These are phyloP conservation scores for Solanum sejunctum DNA, from an alignment of 257 asterid genomes.

Conservation along the genomic window DNA sequence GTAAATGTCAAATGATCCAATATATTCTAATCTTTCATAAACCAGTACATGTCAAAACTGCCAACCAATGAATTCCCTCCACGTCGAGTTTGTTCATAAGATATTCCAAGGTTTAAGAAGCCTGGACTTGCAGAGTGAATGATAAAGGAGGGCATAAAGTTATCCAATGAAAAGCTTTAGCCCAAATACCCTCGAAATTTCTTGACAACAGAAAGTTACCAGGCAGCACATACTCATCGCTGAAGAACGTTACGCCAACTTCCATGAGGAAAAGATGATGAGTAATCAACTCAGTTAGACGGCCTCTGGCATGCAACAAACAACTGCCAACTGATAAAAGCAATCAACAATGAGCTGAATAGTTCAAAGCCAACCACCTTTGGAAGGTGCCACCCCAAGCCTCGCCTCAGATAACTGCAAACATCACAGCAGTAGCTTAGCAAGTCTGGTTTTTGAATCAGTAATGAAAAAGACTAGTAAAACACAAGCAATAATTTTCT, in stretches of 20 bases:
- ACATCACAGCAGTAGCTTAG: not conserved
- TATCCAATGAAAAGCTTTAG: not conserved
- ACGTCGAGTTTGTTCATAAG: not conserved
- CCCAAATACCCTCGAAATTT: not conserved
- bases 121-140: not conserved
- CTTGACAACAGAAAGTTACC: not conserved
- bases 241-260: not conserved
- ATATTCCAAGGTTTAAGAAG: not conserved
- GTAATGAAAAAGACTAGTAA: not conserved
- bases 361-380: slow-evolving; percentile 85
- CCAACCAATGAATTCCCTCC: not conserved
- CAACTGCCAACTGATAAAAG: slow-evolving; percentile 93
- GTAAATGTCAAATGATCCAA: not conserved
- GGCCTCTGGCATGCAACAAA: slow-evolving; percentile 84
- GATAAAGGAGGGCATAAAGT: not conserved
- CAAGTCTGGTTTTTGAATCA: not conserved
- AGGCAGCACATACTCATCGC: not conserved
- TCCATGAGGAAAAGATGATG: not conserved
- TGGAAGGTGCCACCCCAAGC: slow-evolving; percentile 86
- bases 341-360: slow-evolving; percentile 69
- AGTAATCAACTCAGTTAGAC: slow-evolving; percentile 26
- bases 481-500: not conserved
- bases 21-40: not conserved
- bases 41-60: not conserved
- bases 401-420: slow-evolving; percentile 69